Conservation (phyloP, 2,329 filamentous ascomycete species). For the Verticillium tricorpus region DNA sequence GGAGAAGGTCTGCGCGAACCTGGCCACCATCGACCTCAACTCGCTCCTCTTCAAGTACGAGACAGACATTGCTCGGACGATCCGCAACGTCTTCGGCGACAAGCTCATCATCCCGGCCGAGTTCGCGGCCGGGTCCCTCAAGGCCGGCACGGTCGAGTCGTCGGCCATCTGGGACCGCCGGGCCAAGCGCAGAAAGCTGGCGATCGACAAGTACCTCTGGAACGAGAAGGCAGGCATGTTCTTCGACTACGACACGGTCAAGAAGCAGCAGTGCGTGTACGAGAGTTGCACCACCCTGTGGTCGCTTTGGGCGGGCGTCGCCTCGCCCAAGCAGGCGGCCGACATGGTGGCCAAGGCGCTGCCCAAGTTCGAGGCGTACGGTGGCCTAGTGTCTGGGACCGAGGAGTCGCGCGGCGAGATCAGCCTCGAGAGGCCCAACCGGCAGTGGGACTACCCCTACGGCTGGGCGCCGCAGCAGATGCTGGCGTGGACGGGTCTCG, state of each 20-base stretch:
- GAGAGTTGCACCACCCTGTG: conserved; percentile 94
- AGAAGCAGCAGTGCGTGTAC: conserved; percentile 75
- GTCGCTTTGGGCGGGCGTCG: conserved; percentile 93
- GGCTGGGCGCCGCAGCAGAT: conserved; percentile 99
- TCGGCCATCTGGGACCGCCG: conserved; percentile 89
- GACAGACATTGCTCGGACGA: conserved; percentile 82
- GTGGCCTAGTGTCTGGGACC: conserved; percentile 84
- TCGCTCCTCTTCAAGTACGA: conserved; percentile 96
- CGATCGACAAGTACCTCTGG: conserved; percentile 93
- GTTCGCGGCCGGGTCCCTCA: conserved; percentile 66
- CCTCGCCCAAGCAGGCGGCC: conserved; percentile 80
- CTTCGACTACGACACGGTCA: conserved; percentile 91
- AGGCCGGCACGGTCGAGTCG: conserved; percentile 68
- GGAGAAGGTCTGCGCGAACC: conserved; percentile 78
- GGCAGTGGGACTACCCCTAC: conserved; percentile 98
- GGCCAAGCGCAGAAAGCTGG: conserved; percentile 75
- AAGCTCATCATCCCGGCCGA: conserved; percentile 76
- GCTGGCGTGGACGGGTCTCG: conserved; percentile 88
- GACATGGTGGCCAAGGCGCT: conserved; percentile 75
- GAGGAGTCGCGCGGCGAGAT: conserved; percentile 80
- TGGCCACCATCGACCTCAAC: conserved; percentile 93
- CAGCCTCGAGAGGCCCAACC: conserved; percentile 79
- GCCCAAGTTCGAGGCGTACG: conserved; percentile 82
- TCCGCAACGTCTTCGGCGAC: conserved; percentile 80
- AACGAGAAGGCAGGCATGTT: conserved; percentile 90